A percentile compares a stretch with the other conserved stretches of the same genome.
Evolutionary conservation across 1,284 basidiomycete genomes (phyloP).

Genomic region (Entoloma clypeatum): DNA sequence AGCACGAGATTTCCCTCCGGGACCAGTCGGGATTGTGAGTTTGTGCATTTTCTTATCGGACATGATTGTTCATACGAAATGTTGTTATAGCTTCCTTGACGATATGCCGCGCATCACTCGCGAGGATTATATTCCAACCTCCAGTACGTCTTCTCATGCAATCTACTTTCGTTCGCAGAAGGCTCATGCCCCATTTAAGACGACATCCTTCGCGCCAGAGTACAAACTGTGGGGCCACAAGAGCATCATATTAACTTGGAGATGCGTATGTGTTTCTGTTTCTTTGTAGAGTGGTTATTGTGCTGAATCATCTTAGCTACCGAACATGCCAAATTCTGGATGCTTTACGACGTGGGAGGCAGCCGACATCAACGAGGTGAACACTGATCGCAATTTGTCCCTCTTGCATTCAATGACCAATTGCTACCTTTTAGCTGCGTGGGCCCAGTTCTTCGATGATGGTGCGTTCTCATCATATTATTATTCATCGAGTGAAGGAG

Average conservation of each 20-base stretch:
- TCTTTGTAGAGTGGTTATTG: neutral
- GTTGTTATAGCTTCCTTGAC: constrained; percentile 48
- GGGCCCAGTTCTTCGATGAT: constrained; percentile 65
- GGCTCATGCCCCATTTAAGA: constrained; percentile 29
- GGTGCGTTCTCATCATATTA: constrained; percentile 32
- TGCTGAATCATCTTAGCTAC: constrained; percentile 19
- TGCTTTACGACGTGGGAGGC: constrained; percentile 62
- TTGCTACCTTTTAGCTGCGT: constrained; percentile 39
- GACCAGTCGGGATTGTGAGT: constrained; percentile 62
- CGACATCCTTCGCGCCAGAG: constrained; percentile 60
- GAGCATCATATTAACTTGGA: constrained; percentile 57
- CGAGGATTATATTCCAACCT: constrained; percentile 47
- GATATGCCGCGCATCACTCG: constrained; percentile 48
- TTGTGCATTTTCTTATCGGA: constrained; percentile 2
- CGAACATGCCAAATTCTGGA: constrained; percentile 47
- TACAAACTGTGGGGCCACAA: constrained; percentile 62
- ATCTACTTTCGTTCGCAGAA: constrained; percentile 1
- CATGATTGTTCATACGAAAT: constrained; percentile 10
- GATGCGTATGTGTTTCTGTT: constrained; percentile 30
- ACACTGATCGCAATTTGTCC: constrained; percentile 12
- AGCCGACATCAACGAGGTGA: constrained; percentile 51
- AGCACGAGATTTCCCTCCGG: constrained; percentile 43
- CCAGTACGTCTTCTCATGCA: constrained; percentile 33
- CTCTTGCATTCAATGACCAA: neutral
- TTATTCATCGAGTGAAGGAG: constrained; percentile 4